Base-by-base conservation (phyloP, 164 flowering plant species). In the Echeveria elegans region DNA sequence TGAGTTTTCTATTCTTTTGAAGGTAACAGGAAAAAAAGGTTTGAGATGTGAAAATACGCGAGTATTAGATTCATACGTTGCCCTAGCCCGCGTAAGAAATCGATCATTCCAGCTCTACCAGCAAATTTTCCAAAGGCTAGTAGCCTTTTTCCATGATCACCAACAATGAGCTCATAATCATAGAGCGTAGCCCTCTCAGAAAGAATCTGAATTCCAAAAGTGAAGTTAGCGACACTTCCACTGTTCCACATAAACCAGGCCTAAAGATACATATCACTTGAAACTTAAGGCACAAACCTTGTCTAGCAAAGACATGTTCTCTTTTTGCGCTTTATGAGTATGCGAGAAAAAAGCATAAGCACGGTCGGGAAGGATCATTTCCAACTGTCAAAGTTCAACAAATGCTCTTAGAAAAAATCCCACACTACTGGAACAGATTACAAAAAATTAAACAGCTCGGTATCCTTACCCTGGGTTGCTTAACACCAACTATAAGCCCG, bases 261-360 rank as follows among this genome's bases (percentile, higher is more conserved):
- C n/a, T n/a, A n/a, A n/a, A n/a, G n/a, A n/a, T 8, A 0, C 6
- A 11, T 32, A 30, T 26, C 40, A 9, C 30, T 67, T 47, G 21
- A 21, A 34, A 1, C 18, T 9, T 14, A 16, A 1, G 14, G 23
- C 23, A 70, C 21, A 67, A 66, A 88, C 97, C 86, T 92, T 92
- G 78, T 92, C 91, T 52, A 95, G 66, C 80, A 95, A 71, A 53
- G 99, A 96, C 96, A 95, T 92, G 80, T 88, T 95, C 72, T 95
- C 96, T 74, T 80, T 86, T 74, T 95, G 99, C 1, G 95, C 99
- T 79, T 95, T 95, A 82, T 95, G 99, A 37, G 99, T 95, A 69
- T 95, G 99, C 5, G 99, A 95, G 80, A 95, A 95, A 72, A 95
- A 92, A 8, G 97, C 83, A 76, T 95, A 95, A 9, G 95, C 97